Conservation (phyloP, 1,284 basidiomycete genomes). For the Apiotrichum brassicae region DNA sequence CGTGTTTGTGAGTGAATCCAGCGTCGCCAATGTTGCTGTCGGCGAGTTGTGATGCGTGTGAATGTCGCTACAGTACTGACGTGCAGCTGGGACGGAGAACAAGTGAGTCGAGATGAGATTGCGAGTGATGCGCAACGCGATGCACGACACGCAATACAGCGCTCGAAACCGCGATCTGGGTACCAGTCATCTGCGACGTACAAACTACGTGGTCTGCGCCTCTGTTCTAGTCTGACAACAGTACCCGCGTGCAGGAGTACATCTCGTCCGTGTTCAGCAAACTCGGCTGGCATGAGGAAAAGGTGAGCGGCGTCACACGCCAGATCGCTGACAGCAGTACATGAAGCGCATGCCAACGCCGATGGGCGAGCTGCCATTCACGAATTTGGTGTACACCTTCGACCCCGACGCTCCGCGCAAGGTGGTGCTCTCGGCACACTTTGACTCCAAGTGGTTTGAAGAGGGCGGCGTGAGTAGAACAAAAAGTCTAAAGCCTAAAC, state of each 20-base stretch:
- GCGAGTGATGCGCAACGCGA: background rate
- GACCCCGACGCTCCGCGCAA: constrained; percentile 73
- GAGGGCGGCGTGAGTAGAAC: constrained; percentile 15
- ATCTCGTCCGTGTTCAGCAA: constrained; percentile 62
- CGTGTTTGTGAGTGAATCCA: constrained; percentile 65
- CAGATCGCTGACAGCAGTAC: constrained; percentile 1
- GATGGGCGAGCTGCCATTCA: constrained; percentile 71
- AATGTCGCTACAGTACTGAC: too few relatives aligned
- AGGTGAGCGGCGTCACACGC: constrained; percentile 25
- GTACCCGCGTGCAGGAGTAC: constrained; percentile 69
- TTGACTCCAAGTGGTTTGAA: constrained; percentile 88
- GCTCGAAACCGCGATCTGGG: too few relatives aligned
- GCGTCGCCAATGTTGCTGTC: too few relatives aligned
- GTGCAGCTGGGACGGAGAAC: constrained; percentile 42
- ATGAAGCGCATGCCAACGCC: constrained; percentile 57
- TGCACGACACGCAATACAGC: too few relatives aligned
- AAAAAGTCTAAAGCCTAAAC: background rate
- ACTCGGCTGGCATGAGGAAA: constrained; percentile 78
- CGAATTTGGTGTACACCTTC: constrained; percentile 91
- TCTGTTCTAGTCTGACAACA: constrained; percentile 35
- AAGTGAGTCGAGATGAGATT: constrained; percentile 24
- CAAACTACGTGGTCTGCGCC: too few relatives aligned
- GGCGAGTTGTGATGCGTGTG: too few relatives aligned
- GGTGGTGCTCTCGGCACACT: constrained; percentile 87
- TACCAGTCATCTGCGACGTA: too few relatives aligned